Conservation (phyloP, 805 yeast genomes). For the Vanderwaltozyma yarrowii region DNA sequence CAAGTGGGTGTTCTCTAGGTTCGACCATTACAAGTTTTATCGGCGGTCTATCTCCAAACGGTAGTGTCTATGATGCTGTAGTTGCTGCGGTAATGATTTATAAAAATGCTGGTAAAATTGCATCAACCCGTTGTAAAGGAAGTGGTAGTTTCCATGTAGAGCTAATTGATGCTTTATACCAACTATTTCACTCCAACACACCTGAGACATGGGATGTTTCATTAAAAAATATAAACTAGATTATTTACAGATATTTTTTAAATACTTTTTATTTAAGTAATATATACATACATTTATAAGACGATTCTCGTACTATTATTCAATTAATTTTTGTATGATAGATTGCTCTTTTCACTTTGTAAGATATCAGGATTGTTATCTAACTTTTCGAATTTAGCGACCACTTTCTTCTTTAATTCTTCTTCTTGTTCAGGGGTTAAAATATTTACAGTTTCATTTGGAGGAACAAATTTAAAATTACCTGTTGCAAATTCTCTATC, state of each 20-base stretch:
- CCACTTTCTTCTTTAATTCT: conserved; percentile 40
- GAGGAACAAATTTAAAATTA: conserved; percentile 72
- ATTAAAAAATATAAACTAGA: conserved; percentile 4
- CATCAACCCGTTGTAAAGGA: conserved; percentile 34
- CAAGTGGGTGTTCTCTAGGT: conserved; percentile 78
- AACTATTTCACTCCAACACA: conserved; percentile 14
- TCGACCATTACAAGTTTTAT: conserved; percentile 53
- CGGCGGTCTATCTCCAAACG: conserved; percentile 33
- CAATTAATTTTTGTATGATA: conserved; percentile 38
- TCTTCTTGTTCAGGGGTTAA: conserved; percentile 56
- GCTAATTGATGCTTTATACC: conserved; percentile 23
- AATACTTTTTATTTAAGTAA: no score
- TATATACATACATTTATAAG: no score
- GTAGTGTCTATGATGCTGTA: conserved; percentile 36
- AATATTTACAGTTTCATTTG: conserved; percentile 66
- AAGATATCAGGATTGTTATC: conserved; percentile 34
- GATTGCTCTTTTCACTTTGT: conserved; percentile 50
- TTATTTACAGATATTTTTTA: conserved; percentile 6
- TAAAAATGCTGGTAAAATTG: conserved; percentile 51
- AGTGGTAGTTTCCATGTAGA: conserved; percentile 25
- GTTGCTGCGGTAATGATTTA: conserved; percentile 46
- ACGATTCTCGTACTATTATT: no score
- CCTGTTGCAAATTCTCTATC: conserved; percentile 95
- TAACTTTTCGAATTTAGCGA: conserved; percentile 42
- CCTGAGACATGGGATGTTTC: conserved; percentile 22